Evolutionary conservation across 2,329 filamentous ascomycete species (phyloP).

Genomic region (Cephalotrichum gorgonifer): DNA sequence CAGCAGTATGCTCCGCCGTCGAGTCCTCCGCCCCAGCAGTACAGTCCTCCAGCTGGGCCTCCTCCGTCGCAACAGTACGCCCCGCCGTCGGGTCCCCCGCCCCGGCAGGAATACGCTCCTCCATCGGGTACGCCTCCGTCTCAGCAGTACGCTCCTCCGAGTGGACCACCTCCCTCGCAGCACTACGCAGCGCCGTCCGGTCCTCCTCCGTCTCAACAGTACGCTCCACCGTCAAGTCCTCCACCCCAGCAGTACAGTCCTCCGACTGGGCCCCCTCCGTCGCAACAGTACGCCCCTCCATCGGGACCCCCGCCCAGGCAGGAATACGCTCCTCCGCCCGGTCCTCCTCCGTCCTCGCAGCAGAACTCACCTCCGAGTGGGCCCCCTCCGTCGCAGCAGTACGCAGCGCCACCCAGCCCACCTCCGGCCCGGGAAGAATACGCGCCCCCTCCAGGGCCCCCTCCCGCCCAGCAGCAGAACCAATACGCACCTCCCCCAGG

Average conservation of each 20-base stretch:
- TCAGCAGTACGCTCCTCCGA: constrained; percentile 1
- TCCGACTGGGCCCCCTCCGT: constrained; percentile 1
- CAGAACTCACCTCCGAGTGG: constrained; percentile 23
- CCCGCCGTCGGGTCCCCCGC: constrained; percentile 15
- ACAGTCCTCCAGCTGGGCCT: constrained; percentile 9
- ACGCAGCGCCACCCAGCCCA: constrained; percentile 15
- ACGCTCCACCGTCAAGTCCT: too few species aligned
- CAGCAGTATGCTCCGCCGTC: constrained; percentile 12
- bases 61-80: constrained; percentile 10
- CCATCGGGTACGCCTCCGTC: constrained; percentile 9
- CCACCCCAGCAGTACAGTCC: constrained; percentile 7
- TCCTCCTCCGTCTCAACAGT: constrained; percentile 15
- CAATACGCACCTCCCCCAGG: constrained; percentile 7
- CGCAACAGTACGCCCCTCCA: constrained; percentile 9
- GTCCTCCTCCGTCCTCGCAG: constrained; percentile 18
- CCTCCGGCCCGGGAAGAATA: constrained; percentile 16
- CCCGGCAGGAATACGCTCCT: constrained; percentile 10
- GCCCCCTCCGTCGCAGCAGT: constrained; percentile 16
- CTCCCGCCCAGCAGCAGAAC: constrained; percentile 12
- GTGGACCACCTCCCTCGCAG: background rate
- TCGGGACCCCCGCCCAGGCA: constrained; percentile 15
- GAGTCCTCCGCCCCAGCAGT: constrained; percentile 14
- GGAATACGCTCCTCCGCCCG: constrained; percentile 7
- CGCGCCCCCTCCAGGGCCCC: constrained; percentile 24
- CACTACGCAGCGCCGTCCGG: constrained; percentile 18